phyloP scores from a whole-genome alignment of 352 stramenopile species.

The Phytophthora cactorum region DNA sequence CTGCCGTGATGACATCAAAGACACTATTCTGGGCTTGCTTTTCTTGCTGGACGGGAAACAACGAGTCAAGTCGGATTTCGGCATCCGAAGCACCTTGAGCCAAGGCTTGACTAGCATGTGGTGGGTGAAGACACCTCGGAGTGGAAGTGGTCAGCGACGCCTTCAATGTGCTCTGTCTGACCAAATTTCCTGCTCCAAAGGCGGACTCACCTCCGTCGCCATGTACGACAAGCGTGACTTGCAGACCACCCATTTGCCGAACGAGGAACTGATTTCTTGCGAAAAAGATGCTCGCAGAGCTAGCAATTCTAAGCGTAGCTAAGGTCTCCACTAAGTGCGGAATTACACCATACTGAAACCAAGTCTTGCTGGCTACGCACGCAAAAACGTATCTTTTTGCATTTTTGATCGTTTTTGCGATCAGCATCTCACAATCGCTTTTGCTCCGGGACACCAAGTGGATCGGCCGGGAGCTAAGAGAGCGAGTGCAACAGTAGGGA shows the following conservation, averaged over 20 bases:
- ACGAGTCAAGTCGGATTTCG: background rate
- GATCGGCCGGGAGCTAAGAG: conserved; percentile 7
- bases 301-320: background rate
- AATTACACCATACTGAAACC: conserved; percentile 4
- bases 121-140: background rate
- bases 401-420: conserved; percentile 3
- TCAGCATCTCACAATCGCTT: conserved; percentile 28
- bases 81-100: background rate
- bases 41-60: background rate
- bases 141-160: conserved; percentile 1
- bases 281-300: background rate
- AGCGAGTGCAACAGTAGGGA: conserved; percentile 9
- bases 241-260: conserved; percentile 6
- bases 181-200: conserved; percentile 1
- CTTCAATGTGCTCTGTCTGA: conserved; percentile 10
- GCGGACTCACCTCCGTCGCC: background rate
- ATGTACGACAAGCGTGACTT: background rate
- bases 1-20: background rate
- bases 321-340: conserved; percentile 9
- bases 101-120: background rate
- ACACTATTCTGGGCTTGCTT: background rate
- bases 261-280: conserved; percentile 6
- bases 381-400: conserved; percentile 20
- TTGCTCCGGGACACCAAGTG: conserved; percentile 26
- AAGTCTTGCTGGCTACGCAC: conserved; percentile 6